These are phyloP conservation scores for thale cress (Arabidopsis thaliana) DNA, from an alignment of 345 rosid genomes.

Conservation along the genomic window TAIR10.1 NC_003074.8:10210501-10211000, in stretches of 20 bases:
- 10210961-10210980: neutral
- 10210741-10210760: conserved; percentile 50
- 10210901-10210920: conserved; percentile 84
- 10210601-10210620: conserved; percentile 76
- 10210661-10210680: conserved; percentile 46
- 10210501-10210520: conserved; percentile 35
- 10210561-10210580: conserved; percentile 31
- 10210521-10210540: conserved; percentile 2
- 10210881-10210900: conserved; percentile 77
- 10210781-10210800: conserved; percentile 65
- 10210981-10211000: neutral
- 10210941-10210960: neutral
- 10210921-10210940: conserved; percentile 52
- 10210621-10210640: conserved; percentile 54
- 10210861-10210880: conserved; percentile 95
- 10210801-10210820: conserved; percentile 78
- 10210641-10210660: conserved; percentile 45
- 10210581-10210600: conserved; percentile 21
- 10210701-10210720: conserved; percentile 87
- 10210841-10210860: conserved; percentile 91
- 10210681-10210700: conserved; percentile 75
- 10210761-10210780: conserved; percentile 59
- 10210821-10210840: conserved; percentile 82
- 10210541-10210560: conserved; percentile 14
- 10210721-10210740: conserved; percentile 76